A percentile compares a stretch with the other conserved stretches of the same genome.
These are phyloP conservation scores for Penicillium roqueforti DNA, from an alignment of 495 filamentous ascomycete species.

Conservation along the genomic window DNA sequence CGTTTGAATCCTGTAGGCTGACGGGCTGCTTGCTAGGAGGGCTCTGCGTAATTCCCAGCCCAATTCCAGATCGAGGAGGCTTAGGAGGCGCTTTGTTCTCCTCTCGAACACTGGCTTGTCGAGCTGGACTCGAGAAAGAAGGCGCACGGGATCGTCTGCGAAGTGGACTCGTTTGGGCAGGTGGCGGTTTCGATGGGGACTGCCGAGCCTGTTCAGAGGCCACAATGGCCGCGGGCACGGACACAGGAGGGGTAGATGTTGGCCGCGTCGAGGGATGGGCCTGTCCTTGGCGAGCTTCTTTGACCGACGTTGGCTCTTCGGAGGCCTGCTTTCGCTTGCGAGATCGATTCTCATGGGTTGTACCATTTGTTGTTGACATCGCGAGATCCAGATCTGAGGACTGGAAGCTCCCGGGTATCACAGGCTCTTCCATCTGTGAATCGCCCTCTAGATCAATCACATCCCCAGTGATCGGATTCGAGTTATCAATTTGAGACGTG, in stretches of 20 bases:
- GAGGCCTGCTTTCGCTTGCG: slow-evolving; percentile 30
- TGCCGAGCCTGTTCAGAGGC: not conserved
- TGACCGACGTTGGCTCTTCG: slow-evolving; percentile 18
- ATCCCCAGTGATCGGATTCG: not conserved
- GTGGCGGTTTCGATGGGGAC: not conserved
- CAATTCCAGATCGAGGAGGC: slow-evolving; percentile 13
- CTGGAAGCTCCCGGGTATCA: not conserved
- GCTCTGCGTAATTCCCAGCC: slow-evolving; percentile 31
- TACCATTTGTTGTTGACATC: not conserved
- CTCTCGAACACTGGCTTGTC: slow-evolving; percentile 16
- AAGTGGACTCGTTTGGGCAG: not conserved
- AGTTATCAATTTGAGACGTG: not conserved
- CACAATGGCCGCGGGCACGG: not conserved
- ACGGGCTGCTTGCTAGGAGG: slow-evolving; percentile 17
- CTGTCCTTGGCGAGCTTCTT: slow-evolving; percentile 27
- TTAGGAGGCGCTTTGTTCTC: not conserved
- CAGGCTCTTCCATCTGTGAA: not conserved
- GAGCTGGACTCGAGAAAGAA: slow-evolving; percentile 24
- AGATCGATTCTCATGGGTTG: not conserved
- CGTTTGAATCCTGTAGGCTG: not conserved
- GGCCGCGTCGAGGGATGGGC: slow-evolving; percentile 1
- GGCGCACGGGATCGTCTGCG: slow-evolving; percentile 17
- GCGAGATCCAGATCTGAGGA: not conserved
- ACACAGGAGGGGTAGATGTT: not conserved
- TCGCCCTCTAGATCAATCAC: not conserved